phyloP scores from a whole-genome alignment of 2,329 filamentous ascomycete species.

The Penicillium hordei region DNA sequence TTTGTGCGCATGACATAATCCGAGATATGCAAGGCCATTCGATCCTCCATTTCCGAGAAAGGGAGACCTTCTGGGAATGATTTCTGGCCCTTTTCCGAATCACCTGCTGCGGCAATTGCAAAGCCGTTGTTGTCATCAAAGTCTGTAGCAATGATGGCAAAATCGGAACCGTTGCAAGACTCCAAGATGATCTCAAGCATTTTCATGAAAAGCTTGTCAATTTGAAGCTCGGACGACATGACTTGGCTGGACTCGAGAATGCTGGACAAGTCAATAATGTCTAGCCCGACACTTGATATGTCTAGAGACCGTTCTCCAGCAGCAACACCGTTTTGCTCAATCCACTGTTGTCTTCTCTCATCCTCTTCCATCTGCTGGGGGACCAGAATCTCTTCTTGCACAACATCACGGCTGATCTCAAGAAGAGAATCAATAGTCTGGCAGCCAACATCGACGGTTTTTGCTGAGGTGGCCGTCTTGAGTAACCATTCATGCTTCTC shows the following conservation, averaged over 20 bases:
- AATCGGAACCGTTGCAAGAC: slow-evolving; percentile 60
- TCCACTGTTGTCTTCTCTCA: slow-evolving; percentile 43
- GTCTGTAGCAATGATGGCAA: slow-evolving; percentile 61
- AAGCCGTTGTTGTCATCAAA: slow-evolving; percentile 59
- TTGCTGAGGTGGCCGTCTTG: slow-evolving; percentile 53
- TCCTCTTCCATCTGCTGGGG: slow-evolving; percentile 40
- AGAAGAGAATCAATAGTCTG: slow-evolving; percentile 57
- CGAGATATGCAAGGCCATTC: slow-evolving; percentile 61
- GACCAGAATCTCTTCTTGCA: slow-evolving; percentile 31
- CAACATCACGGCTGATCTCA: slow-evolving; percentile 38
- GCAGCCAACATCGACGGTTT: slow-evolving; percentile 55
- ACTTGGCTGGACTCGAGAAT: slow-evolving; percentile 66
- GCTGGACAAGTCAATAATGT: slow-evolving; percentile 64
- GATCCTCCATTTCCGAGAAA: slow-evolving; percentile 57
- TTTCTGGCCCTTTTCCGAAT: slow-evolving; percentile 55
- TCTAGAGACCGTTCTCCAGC: slow-evolving; percentile 42
- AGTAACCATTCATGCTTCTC: slow-evolving; percentile 63
- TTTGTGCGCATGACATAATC: slow-evolving; percentile 63
- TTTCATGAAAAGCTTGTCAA: slow-evolving; percentile 62
- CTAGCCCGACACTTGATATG: slow-evolving; percentile 46
- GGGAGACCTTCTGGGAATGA: slow-evolving; percentile 56
- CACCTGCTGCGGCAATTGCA: slow-evolving; percentile 61
- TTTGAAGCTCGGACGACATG: slow-evolving; percentile 63
- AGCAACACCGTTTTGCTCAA: slow-evolving; percentile 43
- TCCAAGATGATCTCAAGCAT: slow-evolving; percentile 66